Conservation (phyloP, 306 rosid species). For the Citrullus colocynthis region DNA sequence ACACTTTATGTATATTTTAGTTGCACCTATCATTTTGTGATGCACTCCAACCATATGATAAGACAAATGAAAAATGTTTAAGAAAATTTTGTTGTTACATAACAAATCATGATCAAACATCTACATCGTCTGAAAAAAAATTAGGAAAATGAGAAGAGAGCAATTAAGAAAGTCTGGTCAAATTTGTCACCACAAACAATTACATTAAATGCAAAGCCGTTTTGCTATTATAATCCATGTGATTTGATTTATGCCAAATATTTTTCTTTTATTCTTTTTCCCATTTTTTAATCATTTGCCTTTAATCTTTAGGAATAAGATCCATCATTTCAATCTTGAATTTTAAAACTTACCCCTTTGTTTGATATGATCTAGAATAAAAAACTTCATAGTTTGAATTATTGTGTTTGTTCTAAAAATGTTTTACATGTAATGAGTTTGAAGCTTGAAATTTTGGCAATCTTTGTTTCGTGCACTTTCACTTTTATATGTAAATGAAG, state of each 20-base stretch:
- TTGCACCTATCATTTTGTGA: too few relatives aligned
- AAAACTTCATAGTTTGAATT: background rate
- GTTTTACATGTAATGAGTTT: background rate
- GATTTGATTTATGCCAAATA: background rate
- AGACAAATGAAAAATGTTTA: too few relatives aligned
- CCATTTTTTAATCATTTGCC: background rate
- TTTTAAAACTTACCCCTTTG: background rate
- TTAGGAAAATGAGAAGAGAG: too few relatives aligned
- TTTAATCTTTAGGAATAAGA: background rate
- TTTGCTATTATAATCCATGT: background rate
- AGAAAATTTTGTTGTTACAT: too few relatives aligned
- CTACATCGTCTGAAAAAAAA: too few relatives aligned
- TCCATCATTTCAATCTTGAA: background rate
- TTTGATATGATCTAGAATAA: background rate
- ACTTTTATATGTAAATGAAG: too few relatives aligned
- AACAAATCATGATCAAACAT: too few relatives aligned
- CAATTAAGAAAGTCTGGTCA: too few relatives aligned
- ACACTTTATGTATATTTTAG: too few relatives aligned
- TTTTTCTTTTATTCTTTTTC: background rate
- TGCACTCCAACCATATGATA: too few relatives aligned
- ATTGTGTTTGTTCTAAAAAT: background rate
- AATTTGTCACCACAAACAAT: background rate
- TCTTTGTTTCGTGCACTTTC: too few relatives aligned
- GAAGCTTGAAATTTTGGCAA: too few relatives aligned
- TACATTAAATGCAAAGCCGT: background rate